Percentiles rank a stretch among this genome's conserved stretches.
These are phyloP conservation scores for Eucalyptus melliodora DNA, from an alignment of 345 rosid genomes.

Conservation along the genomic window DNA sequence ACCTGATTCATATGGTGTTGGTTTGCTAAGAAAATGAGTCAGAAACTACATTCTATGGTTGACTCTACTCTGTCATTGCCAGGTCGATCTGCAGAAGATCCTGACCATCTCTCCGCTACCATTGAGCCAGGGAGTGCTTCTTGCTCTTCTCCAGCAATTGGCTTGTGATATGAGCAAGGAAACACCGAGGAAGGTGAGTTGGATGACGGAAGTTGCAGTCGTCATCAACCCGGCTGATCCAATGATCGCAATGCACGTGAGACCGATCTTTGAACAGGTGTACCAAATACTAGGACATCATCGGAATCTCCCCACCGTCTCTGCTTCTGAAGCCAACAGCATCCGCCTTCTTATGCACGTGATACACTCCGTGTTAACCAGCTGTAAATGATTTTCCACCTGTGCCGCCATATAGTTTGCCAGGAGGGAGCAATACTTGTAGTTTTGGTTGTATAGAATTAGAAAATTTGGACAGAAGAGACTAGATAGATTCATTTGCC, in stretches of 20 bases:
- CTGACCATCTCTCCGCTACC: constrained; percentile 32
- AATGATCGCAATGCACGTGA: constrained; percentile 36
- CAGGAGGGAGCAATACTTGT: neutral
- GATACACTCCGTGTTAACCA: constrained; percentile 31
- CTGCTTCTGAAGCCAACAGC: constrained; percentile 25
- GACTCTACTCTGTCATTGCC: neutral
- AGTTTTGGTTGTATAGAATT: neutral
- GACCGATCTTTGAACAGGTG: constrained; percentile 59
- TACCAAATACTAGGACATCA: constrained; percentile 47
- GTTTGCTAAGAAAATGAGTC: neutral
- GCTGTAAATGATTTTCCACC: constrained; percentile 31
- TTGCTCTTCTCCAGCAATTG: constrained; percentile 72
- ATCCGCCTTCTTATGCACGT: constrained; percentile 52
- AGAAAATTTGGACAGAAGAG: neutral
- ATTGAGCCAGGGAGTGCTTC: constrained; percentile 59
- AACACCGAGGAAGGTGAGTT: constrained; percentile 30
- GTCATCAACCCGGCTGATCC: constrained; percentile 50
- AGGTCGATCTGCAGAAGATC: constrained; percentile 50
- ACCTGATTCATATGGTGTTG: neutral
- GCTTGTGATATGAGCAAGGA: constrained; percentile 52
- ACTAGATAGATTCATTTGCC: neutral
- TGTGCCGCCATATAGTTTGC: constrained; percentile 2
- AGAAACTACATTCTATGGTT: neutral
- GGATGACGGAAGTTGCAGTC: constrained; percentile 67
- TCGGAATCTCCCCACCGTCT: constrained; percentile 15